Conservation (phyloP, 306 rosid species). For the Medicago arabica region DNA sequence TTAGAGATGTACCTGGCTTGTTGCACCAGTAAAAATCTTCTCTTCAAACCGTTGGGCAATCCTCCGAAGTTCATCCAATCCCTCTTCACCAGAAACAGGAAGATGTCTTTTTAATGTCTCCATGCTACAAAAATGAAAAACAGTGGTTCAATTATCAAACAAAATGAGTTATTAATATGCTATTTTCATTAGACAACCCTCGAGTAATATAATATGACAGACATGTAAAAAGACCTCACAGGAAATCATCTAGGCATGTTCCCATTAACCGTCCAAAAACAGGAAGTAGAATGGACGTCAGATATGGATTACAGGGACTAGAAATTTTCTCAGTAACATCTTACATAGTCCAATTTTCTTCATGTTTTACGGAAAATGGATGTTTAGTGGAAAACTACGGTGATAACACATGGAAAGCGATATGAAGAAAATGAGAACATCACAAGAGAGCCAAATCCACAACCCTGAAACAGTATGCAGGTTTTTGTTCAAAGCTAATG, state of each 20-base stretch:
- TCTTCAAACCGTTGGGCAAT: conserved; percentile 87
- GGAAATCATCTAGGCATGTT: background rate
- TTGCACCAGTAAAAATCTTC: conserved; percentile 69
- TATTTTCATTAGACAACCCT: conserved; percentile 10
- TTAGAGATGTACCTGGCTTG: conserved; percentile 60
- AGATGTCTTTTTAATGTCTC: conserved; percentile 77
- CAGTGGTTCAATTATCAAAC: conserved; percentile 26
- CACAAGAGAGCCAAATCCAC: background rate
- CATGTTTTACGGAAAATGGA: too few species aligned
- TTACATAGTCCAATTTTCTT: too few species aligned
- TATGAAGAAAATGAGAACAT: background rate
- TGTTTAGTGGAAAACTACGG: too few species aligned
- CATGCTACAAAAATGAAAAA: conserved; percentile 58
- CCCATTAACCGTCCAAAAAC: background rate
- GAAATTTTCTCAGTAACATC: background rate
- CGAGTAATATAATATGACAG: conserved; percentile 1
- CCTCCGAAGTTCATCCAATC: conserved; percentile 68
- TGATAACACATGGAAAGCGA: too few species aligned
- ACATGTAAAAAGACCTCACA: background rate
- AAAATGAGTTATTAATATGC: conserved; percentile 15
- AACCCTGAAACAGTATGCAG: background rate
- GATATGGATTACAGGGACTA: background rate
- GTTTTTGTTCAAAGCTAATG: background rate
- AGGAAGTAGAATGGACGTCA: background rate
- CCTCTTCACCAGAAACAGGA: conserved; percentile 71